Evolutionary conservation across 2,329 filamentous ascomycete genomes (phyloP), one percentile per base, ranked within the genome.

Genomic region (Periconia macrospinosa): DNA sequence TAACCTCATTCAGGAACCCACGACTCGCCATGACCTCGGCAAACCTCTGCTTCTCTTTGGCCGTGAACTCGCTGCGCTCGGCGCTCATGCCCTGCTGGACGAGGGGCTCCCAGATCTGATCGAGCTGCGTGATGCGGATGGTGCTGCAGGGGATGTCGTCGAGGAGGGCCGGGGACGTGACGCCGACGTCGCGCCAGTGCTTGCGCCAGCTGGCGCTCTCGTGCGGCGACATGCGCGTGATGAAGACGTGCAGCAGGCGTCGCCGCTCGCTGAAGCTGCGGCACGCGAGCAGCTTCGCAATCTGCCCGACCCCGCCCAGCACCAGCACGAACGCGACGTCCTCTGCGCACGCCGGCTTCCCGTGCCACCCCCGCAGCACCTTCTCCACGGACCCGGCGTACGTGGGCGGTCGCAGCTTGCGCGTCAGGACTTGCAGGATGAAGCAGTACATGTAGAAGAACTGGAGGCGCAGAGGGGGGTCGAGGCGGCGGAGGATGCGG

Each of bases 401-500:
- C 41, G 61, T 64, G 1, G 66, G 63, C 41, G 70, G 67, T 7
- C 67, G 67, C 52, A 72, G 54, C 55, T 69, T 71, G 19, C 65
- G 60, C 47, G 60, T 60, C 45, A 73, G 52, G 8, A 71, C 68
- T 56, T 71, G 69, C 43, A 74, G 52, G 18, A 73, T 65, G 55
- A 74, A 72, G 62, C 63, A 69, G 56, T 72, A 73, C 67, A 70
- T 72, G 60, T 69, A 71, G 52, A 67, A 72, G 57, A 67, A 74
- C 51, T 71, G 69, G 49, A 73, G 46, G n/a, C 70, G 65, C 52
- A 72, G 49, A 14, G 64, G 65, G 37, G 61, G 61, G 17, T 73
- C 70, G 44, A 72, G 60, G 30, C 57, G 63, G 52, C 59, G 66
- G 52, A 73, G 56, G 19, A 71, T 71, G 35, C 57, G 59, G 23